These are phyloP conservation scores for Verbascum thapsus DNA, from an alignment of 257 asterid species.

Conservation along the genomic window DNA sequence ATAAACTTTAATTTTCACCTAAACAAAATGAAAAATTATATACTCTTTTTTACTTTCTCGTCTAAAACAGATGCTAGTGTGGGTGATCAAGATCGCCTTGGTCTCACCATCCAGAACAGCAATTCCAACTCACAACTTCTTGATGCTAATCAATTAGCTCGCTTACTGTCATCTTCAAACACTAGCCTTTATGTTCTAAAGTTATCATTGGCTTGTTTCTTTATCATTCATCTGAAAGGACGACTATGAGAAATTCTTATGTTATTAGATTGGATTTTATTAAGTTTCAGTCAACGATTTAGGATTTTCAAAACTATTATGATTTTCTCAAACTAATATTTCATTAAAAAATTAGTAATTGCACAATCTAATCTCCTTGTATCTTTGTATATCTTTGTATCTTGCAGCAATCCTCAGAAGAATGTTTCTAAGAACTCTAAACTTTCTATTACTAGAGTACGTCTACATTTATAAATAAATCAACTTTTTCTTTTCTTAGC, in stretches of 20 bases:
- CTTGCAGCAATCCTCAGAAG: constrained; percentile 17
- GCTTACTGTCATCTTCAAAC: constrained; percentile 26
- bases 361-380: too few relatives aligned
- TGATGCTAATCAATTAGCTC: constrained; percentile 19
- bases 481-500: too few relatives aligned
- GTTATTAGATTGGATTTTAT: too few relatives aligned
- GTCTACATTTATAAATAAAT: neutral
- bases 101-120: constrained; percentile 1
- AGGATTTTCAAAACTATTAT: too few relatives aligned
- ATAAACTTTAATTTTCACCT: too few relatives aligned
- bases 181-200: neutral
- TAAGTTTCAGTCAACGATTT: too few relatives aligned
- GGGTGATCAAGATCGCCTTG: constrained; percentile 16
- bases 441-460: constrained; percentile 16
- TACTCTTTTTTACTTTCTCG: too few relatives aligned
- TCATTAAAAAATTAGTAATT: too few relatives aligned
- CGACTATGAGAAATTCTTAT: too few relatives aligned
- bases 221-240: too few relatives aligned
- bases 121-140: constrained; percentile 5
- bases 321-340: too few relatives aligned
- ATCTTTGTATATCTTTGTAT: constrained; percentile 6
- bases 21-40: neutral
- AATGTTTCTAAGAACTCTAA: constrained; percentile 21
- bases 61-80: constrained; percentile 8
- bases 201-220: neutral